A percentile compares a stretch with the other conserved stretches of the same genome.
Conservation (phyloP, 768 basidiomycete genomes). For the Leucocoprinus leucothites region DNA sequence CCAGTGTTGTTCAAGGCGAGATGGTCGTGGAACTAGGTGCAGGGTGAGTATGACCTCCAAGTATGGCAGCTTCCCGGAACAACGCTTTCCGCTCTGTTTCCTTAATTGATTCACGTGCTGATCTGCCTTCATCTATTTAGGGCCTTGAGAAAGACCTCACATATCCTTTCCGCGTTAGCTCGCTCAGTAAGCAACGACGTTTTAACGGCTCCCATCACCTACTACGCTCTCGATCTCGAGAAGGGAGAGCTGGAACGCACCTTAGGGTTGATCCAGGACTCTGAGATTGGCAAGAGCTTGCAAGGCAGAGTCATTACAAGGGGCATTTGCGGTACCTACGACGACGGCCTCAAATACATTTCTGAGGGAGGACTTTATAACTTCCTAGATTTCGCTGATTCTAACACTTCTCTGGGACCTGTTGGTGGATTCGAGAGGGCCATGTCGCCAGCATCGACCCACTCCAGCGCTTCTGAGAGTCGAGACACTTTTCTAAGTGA, state of each 20-base stretch:
- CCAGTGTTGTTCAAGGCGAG: conserved; percentile 37
- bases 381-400: not conserved
- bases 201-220: conserved; percentile 55
- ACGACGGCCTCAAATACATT: conserved; percentile 82
- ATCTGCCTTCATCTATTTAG: conserved; percentile 35
- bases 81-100: conserved; percentile 3
- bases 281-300: conserved; percentile 59
- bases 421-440: conserved; percentile 19
- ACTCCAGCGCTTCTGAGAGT: conserved; percentile 20
- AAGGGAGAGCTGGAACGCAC: conserved; percentile 81
- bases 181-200: conserved; percentile 37
- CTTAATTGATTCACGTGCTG: conserved; percentile 4
- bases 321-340: conserved; percentile 90
- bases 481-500: conserved; percentile 10
- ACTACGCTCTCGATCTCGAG: conserved; percentile 94
- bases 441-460: conserved; percentile 27
- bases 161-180: conserved; percentile 72
- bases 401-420: not conserved
- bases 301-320: conserved; percentile 72
- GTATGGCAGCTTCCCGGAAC: not conserved
- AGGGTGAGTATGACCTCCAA: conserved; percentile 3
- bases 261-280: conserved; percentile 60
- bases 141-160: conserved; percentile 85
- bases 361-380: conserved; percentile 44
- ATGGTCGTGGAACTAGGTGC: conserved; percentile 58